Evolutionary conservation across 495 filamentous ascomycete genomes (phyloP).

Genomic region (Xylaria palmicola): DNA sequence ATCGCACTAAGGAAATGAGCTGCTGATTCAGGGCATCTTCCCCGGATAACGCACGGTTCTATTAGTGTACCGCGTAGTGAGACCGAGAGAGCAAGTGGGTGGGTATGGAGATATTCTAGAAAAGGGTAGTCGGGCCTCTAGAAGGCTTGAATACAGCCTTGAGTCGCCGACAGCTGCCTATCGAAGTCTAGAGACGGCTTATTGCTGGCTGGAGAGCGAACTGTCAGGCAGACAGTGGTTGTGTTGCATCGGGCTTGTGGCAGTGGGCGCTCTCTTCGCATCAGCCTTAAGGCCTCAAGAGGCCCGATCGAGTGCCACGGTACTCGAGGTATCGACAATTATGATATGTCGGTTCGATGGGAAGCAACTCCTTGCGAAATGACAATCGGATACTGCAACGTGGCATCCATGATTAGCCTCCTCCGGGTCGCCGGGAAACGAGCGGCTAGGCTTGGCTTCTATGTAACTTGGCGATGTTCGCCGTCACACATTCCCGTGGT

Average conservation of each 20-base stretch:
- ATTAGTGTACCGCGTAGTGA: neutral
- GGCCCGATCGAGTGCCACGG: neutral
- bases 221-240: neutral
- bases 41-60: conserved; percentile 7
- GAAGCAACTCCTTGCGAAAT: conserved; percentile 7
- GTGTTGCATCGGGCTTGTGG: neutral
- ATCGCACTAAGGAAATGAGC: neutral
- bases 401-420: conserved; percentile 14
- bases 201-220: neutral
- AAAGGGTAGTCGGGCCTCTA: neutral
- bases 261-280: neutral
- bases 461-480: neutral
- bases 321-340: neutral
- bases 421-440: conserved; percentile 5
- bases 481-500: neutral
- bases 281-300: conserved; percentile 6
- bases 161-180: neutral
- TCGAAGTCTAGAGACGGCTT: neutral
- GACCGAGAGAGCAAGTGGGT: neutral
- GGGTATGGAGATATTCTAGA: conserved; percentile 5
- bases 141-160: neutral
- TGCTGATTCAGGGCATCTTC: neutral
- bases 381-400: conserved; percentile 9
- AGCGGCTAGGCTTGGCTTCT: too few relatives aligned
- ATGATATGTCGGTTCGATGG: neutral